Evolutionary conservation across 805 yeast genomes (phyloP), one percentile per base, ranked within the genome.

Genomic region (Kregervanrija fluxuum): DNA sequence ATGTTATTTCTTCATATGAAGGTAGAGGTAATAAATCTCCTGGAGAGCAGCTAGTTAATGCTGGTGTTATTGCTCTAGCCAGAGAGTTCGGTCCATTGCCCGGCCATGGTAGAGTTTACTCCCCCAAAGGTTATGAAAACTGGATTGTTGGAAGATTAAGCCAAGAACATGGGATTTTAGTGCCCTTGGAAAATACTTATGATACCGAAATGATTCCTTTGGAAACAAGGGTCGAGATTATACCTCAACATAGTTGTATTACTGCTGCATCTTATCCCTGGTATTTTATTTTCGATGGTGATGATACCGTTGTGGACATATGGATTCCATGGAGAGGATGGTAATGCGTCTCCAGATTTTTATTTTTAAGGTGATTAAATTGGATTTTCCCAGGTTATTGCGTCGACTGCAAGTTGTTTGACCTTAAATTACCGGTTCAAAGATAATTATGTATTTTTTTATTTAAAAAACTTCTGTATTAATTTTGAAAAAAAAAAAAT

Each of bases 131-230:
- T 1, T 75, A 67, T 53, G 75, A 71, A 6, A 65, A 71, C 38
- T 85, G 90, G 90, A 45, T 46, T 13, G 45, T 85, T 11, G 84
- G 79, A 33, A 69, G 89, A 51, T 61, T 85, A 39, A 77, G 85
- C 45, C 93, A 85, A 59, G 95, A 85, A 55, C 95, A 85, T 57
- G 95, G 93, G 10, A 79, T 85, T 35, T 61, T 85, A 40, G 68
- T 65, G n/a, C 80, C 85, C 3, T 50, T 59, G 12, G 59, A 57
- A 6, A 64, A 60, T 2, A 40, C 40, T 4, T 43, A 55, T 2
- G 51, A 55, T 11, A 57, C 66, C 13, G 46, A 62, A 36, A 59
- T 77, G 54, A 66, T 77, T 17, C 80, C 80, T 17, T 51, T 64
- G 31, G 88, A 88, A 1, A 68, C 79, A 1, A 70, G 73, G 46